Evolutionary conservation across 257 asterid genomes (phyloP), one percentile per base, ranked within the genome.

Genomic region (Linderniella brevidens): DNA sequence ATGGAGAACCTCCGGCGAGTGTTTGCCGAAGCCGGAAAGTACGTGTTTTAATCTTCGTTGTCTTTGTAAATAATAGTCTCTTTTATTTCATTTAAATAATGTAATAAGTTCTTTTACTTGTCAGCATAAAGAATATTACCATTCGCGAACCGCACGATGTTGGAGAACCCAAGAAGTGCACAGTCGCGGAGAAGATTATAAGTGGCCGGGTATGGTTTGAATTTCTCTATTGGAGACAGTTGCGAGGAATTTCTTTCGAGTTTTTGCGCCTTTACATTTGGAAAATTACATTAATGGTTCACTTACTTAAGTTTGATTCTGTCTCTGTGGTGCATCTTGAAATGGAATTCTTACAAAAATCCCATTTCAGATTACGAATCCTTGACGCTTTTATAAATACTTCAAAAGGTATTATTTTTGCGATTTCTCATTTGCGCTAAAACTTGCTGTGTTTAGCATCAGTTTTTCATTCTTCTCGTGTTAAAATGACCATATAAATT

Each of bases 21-120:
- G 62, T 90, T 90, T 65, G 90, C 92, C 60, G 80, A 64, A 67
- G 93, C 83, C 67, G 99, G 99, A 67, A 70, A 63, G 99, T 90
- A 68, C 18, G 96, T 48, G 52, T 45, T 54, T 57, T 19, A 38
- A 16, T 37, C 11, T 37, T 41, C 38, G 45, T 9, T 41, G 38
- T 55, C 45, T 56, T 38, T 43, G 48, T 46, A 55, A 10, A 19
- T 48, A 15, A 19, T 19, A 19, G 55, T 29, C 25, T 36, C 19
- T 17, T 35, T 51, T 37, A 32, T 8, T 51, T 3, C 12, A 17
- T 17, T 9, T 0, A 11, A 3, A 17, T 13, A 1, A 7, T 46
- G 11, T 46, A 17, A 17, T 17, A 17, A 11, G 11, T 49, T 11
- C 51, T 59, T 57, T 58, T 54, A 57, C 52, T 62, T 62, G 55